These are phyloP conservation scores for Diplodia intermedia DNA, from an alignment of 2,329 filamentous ascomycete species.

Conservation along the genomic window DNA sequence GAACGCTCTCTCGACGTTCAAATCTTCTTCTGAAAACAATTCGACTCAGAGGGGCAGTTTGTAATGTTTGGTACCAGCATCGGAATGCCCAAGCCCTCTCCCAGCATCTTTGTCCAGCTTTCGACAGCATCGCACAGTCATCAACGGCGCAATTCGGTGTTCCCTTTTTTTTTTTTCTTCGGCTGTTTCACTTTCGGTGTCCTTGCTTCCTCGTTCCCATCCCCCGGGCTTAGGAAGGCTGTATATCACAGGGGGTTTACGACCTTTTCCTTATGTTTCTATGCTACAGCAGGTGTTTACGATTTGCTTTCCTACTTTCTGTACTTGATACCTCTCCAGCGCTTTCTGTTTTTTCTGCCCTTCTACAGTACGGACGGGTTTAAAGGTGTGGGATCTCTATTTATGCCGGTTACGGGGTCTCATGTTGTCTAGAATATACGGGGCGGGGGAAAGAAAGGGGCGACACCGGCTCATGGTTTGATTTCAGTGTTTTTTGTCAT, in stretches of 20 bases:
- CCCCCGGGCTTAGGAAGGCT: neutral
- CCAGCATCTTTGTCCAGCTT: neutral
- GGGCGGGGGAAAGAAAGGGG: neutral
- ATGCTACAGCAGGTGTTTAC: slow-evolving; percentile 24
- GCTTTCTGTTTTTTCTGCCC: slow-evolving; percentile 26
- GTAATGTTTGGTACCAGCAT: neutral
- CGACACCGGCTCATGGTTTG: slow-evolving; percentile 14
- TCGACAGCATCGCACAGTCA: slow-evolving; percentile 17
- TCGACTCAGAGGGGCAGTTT: slow-evolving; percentile 20
- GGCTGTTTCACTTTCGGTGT: neutral
- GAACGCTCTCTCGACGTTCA: slow-evolving; percentile 30
- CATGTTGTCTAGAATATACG: slow-evolving; percentile 21
- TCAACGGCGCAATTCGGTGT: slow-evolving; percentile 21
- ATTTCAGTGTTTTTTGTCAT: slow-evolving; percentile 12
- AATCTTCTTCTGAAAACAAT: slow-evolving; percentile 23
- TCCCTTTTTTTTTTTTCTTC: neutral
- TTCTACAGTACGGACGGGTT: slow-evolving; percentile 23
- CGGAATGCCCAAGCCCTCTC: neutral
- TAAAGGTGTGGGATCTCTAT: slow-evolving; percentile 18
- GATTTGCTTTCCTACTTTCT: slow-evolving; percentile 25
- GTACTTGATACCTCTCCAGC: slow-evolving; percentile 31
- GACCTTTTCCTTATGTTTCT: slow-evolving; percentile 30
- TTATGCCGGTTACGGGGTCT: slow-evolving; percentile 29
- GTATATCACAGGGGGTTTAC: slow-evolving; percentile 22
- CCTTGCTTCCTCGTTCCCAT: neutral